Evolutionary conservation across 225 moss, liverwort and hornwort genomes (phyloP).

Genomic region (Pseudoscleropodium purum): DNA sequence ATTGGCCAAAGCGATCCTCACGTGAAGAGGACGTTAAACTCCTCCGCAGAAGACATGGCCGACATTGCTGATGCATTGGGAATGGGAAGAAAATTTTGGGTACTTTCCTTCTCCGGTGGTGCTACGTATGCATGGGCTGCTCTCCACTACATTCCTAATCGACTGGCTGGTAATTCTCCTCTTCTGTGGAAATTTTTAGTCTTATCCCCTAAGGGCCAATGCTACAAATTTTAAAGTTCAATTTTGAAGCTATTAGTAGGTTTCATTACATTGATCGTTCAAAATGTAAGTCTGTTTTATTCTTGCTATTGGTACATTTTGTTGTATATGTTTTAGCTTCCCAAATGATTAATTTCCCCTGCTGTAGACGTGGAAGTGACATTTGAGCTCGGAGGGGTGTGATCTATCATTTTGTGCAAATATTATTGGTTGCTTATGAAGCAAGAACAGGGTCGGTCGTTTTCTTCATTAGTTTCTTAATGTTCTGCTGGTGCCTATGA

Average conservation of each 20-base stretch:
- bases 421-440: neutral
- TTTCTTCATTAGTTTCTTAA: neutral
- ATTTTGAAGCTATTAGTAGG: neutral
- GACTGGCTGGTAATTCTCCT: slow-evolving; percentile 50
- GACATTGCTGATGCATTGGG: slow-evolving; percentile 71
- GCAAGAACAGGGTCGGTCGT: neutral
- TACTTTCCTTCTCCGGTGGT: slow-evolving; percentile 47
- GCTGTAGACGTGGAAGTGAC: neutral
- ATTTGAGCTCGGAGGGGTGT: neutral
- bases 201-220: no score
- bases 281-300: neutral
- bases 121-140: slow-evolving; percentile 77
- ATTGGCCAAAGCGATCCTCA: slow-evolving; percentile 87
- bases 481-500: neutral
- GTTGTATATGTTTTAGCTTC: neutral
- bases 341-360: neutral
- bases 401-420: neutral
- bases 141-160: slow-evolving; percentile 69
- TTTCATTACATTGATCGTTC: neutral
- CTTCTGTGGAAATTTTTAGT: neutral
- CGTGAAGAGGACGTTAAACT: slow-evolving; percentile 43
- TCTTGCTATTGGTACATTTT: neutral
- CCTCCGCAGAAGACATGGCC: slow-evolving; percentile 72
- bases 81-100: slow-evolving; percentile 69
- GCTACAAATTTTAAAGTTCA: neutral